Evolutionary conservation across 1,284 basidiomycete species (phyloP), one percentile per base, ranked within the genome.

Genomic region (Rhizoctonia solani): DNA sequence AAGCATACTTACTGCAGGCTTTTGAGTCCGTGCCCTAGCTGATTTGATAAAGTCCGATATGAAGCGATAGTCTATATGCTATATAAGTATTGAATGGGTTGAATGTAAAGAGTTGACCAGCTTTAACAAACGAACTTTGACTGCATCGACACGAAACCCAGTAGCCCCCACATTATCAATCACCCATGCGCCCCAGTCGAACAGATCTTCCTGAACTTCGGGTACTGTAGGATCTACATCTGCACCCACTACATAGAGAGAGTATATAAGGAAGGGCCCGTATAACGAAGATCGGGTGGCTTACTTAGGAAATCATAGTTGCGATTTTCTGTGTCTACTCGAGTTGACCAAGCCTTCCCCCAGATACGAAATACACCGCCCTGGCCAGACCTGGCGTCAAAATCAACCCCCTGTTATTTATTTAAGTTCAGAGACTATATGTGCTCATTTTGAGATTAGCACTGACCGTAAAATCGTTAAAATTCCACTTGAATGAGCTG

Each of bases 151-250:
- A 11, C 82, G 74, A 76, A 83, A 82, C 1, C 82, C 82, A 25
- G 78, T 78, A 4, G 79, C 81, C 16, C 82, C 82, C 13, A 81
- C 79, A 73, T 82, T 81, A 66, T 81, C 75, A 69, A 83, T 71
- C 19, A 83, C 74, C 84, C 84, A 86, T 29, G 77, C 76, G 23
- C 82, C 83, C 83, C 83, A 85, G 27, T 81, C 76, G 59, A 80
- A 75, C 41, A 78, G 47, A 65, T 81, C 78, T 23, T 75, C 70
- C 8, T 68, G 25, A 41, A 81, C 82, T 19, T 83, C 81, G 1
- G 82, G 81, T 71, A 85, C 83, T 14, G 76, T 72, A 71, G 84
- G 81, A 70, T 85, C 83, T 58, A 84, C 75, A 55, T 75, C 74
- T 11, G 75, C 76, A 13, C 75, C 75, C 75, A 75, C 74, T 75